Conservation (phyloP, 768 basidiomycete species). For the Mycena haematopus region DNA sequence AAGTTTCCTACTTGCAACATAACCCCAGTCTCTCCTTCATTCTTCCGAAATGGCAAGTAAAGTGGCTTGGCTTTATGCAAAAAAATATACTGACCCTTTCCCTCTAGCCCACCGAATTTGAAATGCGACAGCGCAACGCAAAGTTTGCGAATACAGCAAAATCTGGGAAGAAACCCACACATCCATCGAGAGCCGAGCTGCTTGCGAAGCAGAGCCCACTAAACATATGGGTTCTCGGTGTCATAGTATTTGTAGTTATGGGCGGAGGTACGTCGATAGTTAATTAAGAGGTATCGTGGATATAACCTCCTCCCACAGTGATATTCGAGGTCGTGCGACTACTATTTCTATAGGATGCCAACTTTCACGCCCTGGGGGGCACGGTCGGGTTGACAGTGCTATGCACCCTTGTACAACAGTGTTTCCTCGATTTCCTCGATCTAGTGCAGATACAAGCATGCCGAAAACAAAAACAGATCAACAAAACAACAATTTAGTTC, state of each 20-base stretch:
- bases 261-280: constrained; percentile 69
- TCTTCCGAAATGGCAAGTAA: constrained; percentile 24
- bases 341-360: constrained; percentile 60
- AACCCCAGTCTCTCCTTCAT: constrained; percentile 26
- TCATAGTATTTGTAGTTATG: constrained; percentile 77
- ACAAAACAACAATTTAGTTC: constrained; percentile 29
- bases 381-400: constrained; percentile 10
- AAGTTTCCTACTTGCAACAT: constrained; percentile 14
- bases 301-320: constrained; percentile 47
- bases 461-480: constrained; percentile 9
- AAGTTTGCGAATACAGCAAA: constrained; percentile 80
- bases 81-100: constrained; percentile 16
- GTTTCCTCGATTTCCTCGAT: constrained; percentile 3
- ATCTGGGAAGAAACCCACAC: constrained; percentile 77
- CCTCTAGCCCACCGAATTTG: constrained; percentile 78
- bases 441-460: constrained; percentile 10
- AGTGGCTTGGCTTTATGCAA: background rate
- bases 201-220: constrained; percentile 76
- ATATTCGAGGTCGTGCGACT: constrained; percentile 74
- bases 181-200: constrained; percentile 73
- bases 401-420: constrained; percentile 25
- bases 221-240: constrained; percentile 74
- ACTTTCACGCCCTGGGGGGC: constrained; percentile 6
- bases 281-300: background rate
- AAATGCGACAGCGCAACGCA: constrained; percentile 79